These are phyloP conservation scores for Solanum virginianum DNA, from an alignment of 257 asterid genomes.

Conservation along the genomic window DNA sequence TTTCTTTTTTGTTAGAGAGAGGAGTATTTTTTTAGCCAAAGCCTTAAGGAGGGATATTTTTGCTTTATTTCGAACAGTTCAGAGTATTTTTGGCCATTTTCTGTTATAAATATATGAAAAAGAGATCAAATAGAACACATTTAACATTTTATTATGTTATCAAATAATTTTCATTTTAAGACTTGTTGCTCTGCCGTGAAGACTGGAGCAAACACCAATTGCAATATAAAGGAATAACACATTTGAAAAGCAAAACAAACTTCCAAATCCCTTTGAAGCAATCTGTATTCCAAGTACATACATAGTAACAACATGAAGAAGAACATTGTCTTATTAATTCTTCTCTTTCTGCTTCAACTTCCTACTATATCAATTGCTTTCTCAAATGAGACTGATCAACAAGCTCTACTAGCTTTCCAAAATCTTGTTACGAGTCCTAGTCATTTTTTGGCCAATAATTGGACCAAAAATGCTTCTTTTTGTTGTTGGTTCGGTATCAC, in stretches of 20 bases:
- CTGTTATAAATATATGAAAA: not conserved
- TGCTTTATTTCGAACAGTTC: not conserved
- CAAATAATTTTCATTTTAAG: not conserved
- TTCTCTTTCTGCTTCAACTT: not conserved
- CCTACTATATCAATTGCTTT: not conserved
- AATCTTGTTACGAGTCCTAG: not conserved
- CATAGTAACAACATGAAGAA: not conserved
- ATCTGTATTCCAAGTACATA: no score
- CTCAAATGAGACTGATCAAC: not conserved
- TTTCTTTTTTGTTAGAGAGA: no score
- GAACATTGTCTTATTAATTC: not conserved
- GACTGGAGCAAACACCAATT: no score
- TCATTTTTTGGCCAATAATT: constrained; percentile 2
- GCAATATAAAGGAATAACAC: no score
- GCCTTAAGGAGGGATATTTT: no score
- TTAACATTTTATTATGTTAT: not conserved
- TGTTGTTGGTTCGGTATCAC: not conserved
- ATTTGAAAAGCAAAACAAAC: no score
- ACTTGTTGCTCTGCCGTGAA: no score
- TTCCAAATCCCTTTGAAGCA: no score
- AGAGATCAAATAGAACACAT: not conserved
- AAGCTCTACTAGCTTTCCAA: not conserved
- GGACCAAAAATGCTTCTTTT: constrained; percentile 3
- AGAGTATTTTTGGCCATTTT: no score
- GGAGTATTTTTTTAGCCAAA: no score